Conservation (phyloP, 805 yeast species). For the Pichia pseudocactophila region DNA sequence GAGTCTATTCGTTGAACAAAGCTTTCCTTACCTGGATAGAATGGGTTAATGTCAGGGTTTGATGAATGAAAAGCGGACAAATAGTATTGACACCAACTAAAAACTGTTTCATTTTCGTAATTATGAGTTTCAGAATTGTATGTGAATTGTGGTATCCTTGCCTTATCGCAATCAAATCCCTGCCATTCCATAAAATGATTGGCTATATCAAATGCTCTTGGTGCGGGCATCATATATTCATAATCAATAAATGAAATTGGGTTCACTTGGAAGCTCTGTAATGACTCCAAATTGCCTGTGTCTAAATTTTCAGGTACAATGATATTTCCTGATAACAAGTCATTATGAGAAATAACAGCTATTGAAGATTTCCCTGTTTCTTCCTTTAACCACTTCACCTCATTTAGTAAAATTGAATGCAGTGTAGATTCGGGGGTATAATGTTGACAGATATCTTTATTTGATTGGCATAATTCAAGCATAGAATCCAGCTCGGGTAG, state of each 20-base stretch:
- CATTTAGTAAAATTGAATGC: conserved; percentile 35
- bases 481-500: conserved; percentile 44
- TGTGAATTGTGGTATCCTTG: conserved; percentile 38
- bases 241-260: conserved; percentile 59
- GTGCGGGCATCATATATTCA: conserved; percentile 65
- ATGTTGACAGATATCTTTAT: conserved; percentile 22
- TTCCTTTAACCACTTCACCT: conserved; percentile 45
- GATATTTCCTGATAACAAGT: conserved; percentile 64
- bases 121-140: conserved; percentile 26
- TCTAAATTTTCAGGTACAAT: conserved; percentile 37
- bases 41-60: conserved; percentile 8
- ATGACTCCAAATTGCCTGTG: conserved; percentile 5
- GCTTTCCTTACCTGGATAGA: neutral
- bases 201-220: conserved; percentile 66
- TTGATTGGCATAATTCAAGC: conserved; percentile 29
- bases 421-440: conserved; percentile 6
- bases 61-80: conserved; percentile 21
- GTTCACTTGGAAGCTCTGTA: conserved; percentile 16
- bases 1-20: conserved; percentile 12
- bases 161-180: conserved; percentile 63
- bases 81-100: conserved; percentile 55
- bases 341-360: conserved; percentile 59
- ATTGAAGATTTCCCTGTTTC: conserved; percentile 40
- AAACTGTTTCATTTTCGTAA: conserved; percentile 29
- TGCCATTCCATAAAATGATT: conserved; percentile 78